Evolutionary conservation across 441 rosid species (phyloP), one percentile per base, ranked within the genome.

Genomic region (Jatropha multifida): DNA sequence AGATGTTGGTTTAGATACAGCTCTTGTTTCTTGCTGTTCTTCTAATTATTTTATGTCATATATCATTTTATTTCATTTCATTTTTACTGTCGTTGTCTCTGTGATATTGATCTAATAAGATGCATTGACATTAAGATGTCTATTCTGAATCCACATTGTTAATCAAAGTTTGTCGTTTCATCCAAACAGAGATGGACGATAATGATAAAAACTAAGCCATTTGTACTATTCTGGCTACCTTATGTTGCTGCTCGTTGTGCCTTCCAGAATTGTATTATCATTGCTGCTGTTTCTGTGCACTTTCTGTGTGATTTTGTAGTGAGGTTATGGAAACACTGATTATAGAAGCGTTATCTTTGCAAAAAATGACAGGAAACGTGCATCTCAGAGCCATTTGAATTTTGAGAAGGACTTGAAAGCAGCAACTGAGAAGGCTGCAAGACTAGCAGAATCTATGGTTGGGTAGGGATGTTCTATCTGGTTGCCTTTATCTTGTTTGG

Each of bases 391-490:
- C 85, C 68, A 75, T 59, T 77, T 83, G 75, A 86, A 81, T 72
- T 82, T 52, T 73, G 88, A 75, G 51, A 87, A 85, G 68, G 85
- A 83, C 64, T 76, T 77, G 65, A 86, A 79, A 77, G 76, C 81
- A 37, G 77, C 81, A 76, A 84, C 86, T 80, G 93, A 88, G 74
- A 96, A 83, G 77, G 88, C 89, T 83, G 81, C 86, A 70, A 69
- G 77, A 75, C 73, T 90, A 60, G 77, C 92, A 52, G 93, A 89
- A 80, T 75, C 71, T 82, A 85, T 96, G 86, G 81, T 92, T 74
- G 85, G 94, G 99, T 95, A 81, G 73, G 84, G 56, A 26, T 46
- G 26, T 59, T 55, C 63, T 14, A 42, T 48, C 59, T 77, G 11
- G 46, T 7, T 54, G 18, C 64, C 56, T 64, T 40, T 2, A 69